Evolutionary conservation across 306 rosid species (phyloP), one percentile per base, ranked within the genome.

Genomic region (Trifolium dubium): DNA sequence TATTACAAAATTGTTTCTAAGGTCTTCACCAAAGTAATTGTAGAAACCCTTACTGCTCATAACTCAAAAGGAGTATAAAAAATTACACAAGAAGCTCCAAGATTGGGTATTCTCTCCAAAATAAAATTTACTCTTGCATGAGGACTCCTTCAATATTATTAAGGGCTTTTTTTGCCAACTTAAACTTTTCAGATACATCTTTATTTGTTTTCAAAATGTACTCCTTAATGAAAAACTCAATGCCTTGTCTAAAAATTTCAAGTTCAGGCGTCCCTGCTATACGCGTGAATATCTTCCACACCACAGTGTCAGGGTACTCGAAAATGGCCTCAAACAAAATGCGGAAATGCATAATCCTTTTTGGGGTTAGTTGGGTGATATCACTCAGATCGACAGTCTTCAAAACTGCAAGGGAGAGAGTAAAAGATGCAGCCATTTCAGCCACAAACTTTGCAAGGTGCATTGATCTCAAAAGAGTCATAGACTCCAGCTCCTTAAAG

Each of bases 241-340:
- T 85, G 69, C 95, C 97, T 30, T 82, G 85, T 3, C 96, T 75
- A 75, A 94, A 91, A 73, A 77, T 66, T 81, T 89, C 97, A 17
- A 89, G 92, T 77, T 89, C 96, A 3, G 90, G 91, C 51, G 85
- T 64, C 62, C 86, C 89, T 14, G 94, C 96, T 12, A 84, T 84
- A 8, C 96, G 96, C 1, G 94, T 87, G 75, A 91, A 91, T 4
- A 87, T 73, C 44, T 91, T 94, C 98, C 98, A 94, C 2, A 94
- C 72, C 34, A 82, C 67, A 40, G 75, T 75, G 23, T 89, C 90
- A 0, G 91, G 86, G 79, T 81, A 68, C 72, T 91, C 89, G 8
- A 94, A 89, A 72, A 94, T 80, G 58, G 92, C 75, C 88, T 94
- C 97, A 10, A 91, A 94, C 29, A 91, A 58, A 74, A 91, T 91